phyloP scores from a whole-genome alignment of 257 asterid genomes.

The Linaria vulgaris region DNA sequence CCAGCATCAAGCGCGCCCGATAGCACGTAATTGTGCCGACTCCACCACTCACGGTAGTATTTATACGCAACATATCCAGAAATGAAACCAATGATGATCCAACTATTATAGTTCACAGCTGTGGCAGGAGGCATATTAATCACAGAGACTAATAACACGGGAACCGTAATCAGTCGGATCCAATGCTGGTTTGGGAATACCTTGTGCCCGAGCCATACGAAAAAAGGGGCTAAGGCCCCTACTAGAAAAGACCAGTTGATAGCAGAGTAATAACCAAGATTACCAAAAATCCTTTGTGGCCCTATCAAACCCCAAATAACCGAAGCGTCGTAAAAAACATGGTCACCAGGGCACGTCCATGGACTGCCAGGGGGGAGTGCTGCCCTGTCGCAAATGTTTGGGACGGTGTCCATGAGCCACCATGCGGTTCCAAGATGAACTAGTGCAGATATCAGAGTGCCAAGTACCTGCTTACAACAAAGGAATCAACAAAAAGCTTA shows the following conservation, averaged over 20 bases:
- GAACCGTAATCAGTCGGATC: slow-evolving; percentile 56
- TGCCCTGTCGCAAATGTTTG: slow-evolving; percentile 71
- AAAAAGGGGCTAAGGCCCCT: slow-evolving; percentile 71
- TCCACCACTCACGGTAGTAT: slow-evolving; percentile 75
- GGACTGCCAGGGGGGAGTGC: slow-evolving; percentile 72
- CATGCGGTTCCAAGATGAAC: slow-evolving; percentile 86
- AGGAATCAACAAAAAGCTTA: neutral
- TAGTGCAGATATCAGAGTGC: slow-evolving; percentile 71
- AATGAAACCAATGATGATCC: slow-evolving; percentile 73
- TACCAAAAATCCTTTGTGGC: slow-evolving; percentile 71
- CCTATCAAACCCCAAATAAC: slow-evolving; percentile 89
- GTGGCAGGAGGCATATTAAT: slow-evolving; percentile 90
- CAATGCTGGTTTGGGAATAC: slow-evolving; percentile 59
- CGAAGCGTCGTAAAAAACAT: slow-evolving; percentile 83
- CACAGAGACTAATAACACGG: slow-evolving; percentile 66
- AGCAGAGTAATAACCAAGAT: slow-evolving; percentile 72
- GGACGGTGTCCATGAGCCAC: slow-evolving; percentile 89
- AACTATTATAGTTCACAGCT: slow-evolving; percentile 78
- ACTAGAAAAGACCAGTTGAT: slow-evolving; percentile 66
- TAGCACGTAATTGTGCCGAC: slow-evolving; percentile 67
- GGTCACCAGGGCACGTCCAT: slow-evolving; percentile 92
- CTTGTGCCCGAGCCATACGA: slow-evolving; percentile 65
- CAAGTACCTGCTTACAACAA: slow-evolving; percentile 52
- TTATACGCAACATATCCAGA: slow-evolving; percentile 70
- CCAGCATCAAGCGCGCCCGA: slow-evolving; percentile 96